Evolutionary conservation across 352 stramenopile genomes (phyloP), one percentile per base, ranked within the genome.

Genomic region (Globisporangium ultimum): DNA sequence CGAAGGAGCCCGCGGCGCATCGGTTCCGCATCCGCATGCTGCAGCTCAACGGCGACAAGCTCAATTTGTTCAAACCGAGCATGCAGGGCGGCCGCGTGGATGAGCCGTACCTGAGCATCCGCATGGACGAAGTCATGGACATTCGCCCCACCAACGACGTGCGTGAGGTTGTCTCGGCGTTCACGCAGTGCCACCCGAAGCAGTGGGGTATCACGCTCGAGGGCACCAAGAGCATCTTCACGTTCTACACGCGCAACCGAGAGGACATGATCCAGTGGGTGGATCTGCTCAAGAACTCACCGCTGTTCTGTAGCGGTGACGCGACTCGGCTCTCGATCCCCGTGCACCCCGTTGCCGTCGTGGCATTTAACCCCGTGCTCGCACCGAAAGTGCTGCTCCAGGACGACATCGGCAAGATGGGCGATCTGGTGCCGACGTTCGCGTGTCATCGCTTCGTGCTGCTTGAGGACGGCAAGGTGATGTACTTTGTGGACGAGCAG

Each of bases 251-350:
- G 28, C 75, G 83, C 36, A 87, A 78, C 55, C 70, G 72, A 18
- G 72, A 88, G 14, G 85, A 96, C 57, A 88, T 93, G 81, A 55
- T 78, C 13, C 81, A 93, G 58, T 96, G 87, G 87, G 64, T 96
- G 28, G 85, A 96, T 65, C 50, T 94, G 54, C 72, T 96, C 20
- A 96, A 96, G 68, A 96, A 96, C 60, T 91, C 74, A 46, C 83
- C 82, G 12, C 63, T 93, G 22, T 96, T 93, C 63, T 82, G 71
- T 3, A 54, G 67, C 28, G 28, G 28, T 11, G 73, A 79, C 43
- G 61, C 75, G 3, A 72, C 69, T 2, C 75, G 81, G 3, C 60
- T 90, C 9, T 93, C 84, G 9, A 93, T 96, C 54, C 84, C 84
- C 8, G 85, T 94, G 17, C 84, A 94, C 43, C 81, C 87, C 0